Percentiles rank a stretch among this genome's conserved stretches.
Conservation (phyloP, 139 green algal genomes). For the Chlorella sp. region DNA sequence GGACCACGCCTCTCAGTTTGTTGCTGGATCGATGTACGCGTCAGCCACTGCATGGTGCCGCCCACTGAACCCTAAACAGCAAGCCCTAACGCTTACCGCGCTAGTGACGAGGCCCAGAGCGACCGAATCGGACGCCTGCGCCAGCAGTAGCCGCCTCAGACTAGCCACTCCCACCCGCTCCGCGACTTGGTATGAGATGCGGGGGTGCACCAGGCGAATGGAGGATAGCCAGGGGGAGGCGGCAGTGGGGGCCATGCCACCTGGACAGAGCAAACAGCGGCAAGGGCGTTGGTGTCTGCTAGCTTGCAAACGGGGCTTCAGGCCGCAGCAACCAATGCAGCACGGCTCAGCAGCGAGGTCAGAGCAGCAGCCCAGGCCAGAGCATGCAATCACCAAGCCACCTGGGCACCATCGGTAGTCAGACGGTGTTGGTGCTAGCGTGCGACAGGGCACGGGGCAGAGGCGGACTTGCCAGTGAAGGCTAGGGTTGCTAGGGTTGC, state of each 20-base stretch:
- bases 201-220: neutral
- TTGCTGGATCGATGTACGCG: too few relatives aligned
- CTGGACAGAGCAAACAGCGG: neutral
- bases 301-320: too few relatives aligned
- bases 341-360: neutral
- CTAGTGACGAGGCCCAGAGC: slow-evolving; percentile 32
- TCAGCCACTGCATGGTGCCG: too few relatives aligned
- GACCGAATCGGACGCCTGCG: slow-evolving; percentile 38
- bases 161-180: slow-evolving; percentile 45
- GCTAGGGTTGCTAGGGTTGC: slow-evolving; percentile 47
- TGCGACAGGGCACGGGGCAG: too few relatives aligned
- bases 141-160: slow-evolving; percentile 57
- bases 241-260: neutral
- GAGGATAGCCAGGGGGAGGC: neutral
- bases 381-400: neutral
- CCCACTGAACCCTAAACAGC: too few relatives aligned
- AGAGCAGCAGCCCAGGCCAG: neutral
- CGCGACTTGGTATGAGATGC: neutral
- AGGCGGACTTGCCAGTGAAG: too few relatives aligned
- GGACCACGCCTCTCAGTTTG: too few relatives aligned
- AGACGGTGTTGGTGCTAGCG: too few relatives aligned
- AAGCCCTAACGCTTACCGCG: too few relatives aligned
- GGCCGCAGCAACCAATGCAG: neutral
- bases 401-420: slow-evolving; percentile 19
- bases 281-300: neutral